Evolutionary conservation across 2,329 filamentous ascomycete genomes (phyloP).

Genomic region (Chaetothyriales sp.): DNA sequence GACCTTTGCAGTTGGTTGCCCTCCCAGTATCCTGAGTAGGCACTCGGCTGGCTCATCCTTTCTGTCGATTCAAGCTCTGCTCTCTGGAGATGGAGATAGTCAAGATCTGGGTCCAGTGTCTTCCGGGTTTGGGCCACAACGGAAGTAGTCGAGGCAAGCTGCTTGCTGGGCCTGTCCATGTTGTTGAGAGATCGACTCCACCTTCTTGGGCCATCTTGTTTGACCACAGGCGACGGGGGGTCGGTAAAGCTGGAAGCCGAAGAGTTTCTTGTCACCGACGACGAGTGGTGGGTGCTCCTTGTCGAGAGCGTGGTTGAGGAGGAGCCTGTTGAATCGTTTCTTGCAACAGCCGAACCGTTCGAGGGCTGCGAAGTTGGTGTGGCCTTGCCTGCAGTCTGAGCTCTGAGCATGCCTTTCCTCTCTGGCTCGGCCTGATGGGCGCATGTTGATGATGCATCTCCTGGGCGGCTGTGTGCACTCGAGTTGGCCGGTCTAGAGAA

Average conservation of each 20-base stretch:
- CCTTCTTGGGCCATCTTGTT: not conserved
- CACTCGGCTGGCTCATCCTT: not conserved
- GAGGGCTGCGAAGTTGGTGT: not conserved
- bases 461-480: not conserved
- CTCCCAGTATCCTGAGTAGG: not conserved
- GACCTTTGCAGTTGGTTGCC: not conserved
- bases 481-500: not conserved
- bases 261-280: slow-evolving; percentile 12
- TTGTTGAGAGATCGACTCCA: not conserved
- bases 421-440: not conserved
- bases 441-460: not conserved
- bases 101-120: not conserved
- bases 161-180: not conserved
- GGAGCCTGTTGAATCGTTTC: slow-evolving; percentile 13
- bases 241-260: slow-evolving; percentile 13
- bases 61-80: not conserved
- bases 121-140: not conserved
- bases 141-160: not conserved
- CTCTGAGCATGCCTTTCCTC: not conserved
- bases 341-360: not conserved
- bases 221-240: slow-evolving; percentile 2
- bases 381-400: not conserved
- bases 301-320: slow-evolving; percentile 9
- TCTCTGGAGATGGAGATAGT: not conserved
- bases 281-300: slow-evolving; percentile 9